Base-by-base conservation (phyloP, 306 rosid species). In the Acacia melanoxylon region DNA sequence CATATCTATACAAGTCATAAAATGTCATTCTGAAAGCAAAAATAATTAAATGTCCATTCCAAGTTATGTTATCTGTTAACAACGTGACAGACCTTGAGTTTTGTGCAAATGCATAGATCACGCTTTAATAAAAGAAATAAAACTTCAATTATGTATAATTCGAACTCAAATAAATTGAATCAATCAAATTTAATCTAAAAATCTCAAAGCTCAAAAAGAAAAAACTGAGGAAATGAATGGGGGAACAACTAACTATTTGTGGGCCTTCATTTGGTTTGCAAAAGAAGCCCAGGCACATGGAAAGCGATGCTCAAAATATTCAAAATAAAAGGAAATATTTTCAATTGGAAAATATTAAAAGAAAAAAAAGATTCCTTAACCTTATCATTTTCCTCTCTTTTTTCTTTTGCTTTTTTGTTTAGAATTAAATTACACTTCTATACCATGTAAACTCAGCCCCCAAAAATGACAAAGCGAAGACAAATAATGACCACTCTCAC, bases 351-450 rank as follows among this genome's bases (percentile, higher is more conserved):
- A 27, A 25, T 6, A 27, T 25, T 22, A 6, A 13, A 70, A 12
- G 6, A 8, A 68, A 68, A 68, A 72, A 45, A 25, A 15, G 41
- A 45, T 72, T 45, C 56, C 58, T 71, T 72, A 52, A 72, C 40
- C 56, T 45, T 46, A 8, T 46, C 76, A 45, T 72, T 72, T 25
- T 46, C 76, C 76, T 72, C 15, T 45, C 7, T 15, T 71, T 22
- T 31, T 31, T 41, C 44, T 20, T 35, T 69, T n/a, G 3, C n/a
- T 61, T 61, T 24, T 35, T 61, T 72, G 59, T 72, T 72, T 72
- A 25, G 15, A 14, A 72, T 45, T 45, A 72, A 72, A 72, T 89
- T 93, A 93, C 97, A 91, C 80, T 87, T 91, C 92, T 95, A 91
- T 90, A 88, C 91, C 90, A 83, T 81, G 89, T 87, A 76, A 78